Evolutionary conservation across 495 filamentous ascomycete species (phyloP), one percentile per base, ranked within the genome.

Genomic region (Penicillium psychrofluorescens): DNA sequence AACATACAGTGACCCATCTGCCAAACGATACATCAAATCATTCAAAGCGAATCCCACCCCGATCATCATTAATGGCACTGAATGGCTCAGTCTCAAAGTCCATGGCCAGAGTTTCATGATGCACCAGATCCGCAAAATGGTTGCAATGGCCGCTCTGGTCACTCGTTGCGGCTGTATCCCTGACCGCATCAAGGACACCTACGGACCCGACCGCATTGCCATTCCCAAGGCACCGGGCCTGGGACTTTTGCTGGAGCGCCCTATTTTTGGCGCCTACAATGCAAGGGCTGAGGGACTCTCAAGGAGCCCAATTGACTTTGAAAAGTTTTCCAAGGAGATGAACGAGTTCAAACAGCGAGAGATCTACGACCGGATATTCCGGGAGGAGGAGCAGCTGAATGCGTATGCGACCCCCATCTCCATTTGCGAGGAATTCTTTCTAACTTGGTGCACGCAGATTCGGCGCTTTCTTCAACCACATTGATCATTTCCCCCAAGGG

Each of bases 31-130:
- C 56, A 98, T 98, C 70, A 90, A 85, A 51, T 88, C 87, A 2
- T 98, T 97, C 74, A 68, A 80, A 30, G 78, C 84, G 28, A 77
- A 84, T 49, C 57, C 69, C 0, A 70, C 76, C 22, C 90, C 90
- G 1, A 80, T 96, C 46, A 71, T 86, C 43, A 92, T 95, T 61
- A 77, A 89, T 50, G 84, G 88, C 59, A 95, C 87, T 11, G 83
- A 98, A 66, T 98, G 92, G 92, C 75, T 98, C 7, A 91, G 85
- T 22, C 71, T 97, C 43, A 95, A 94, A 53, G 88, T 98, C 12
- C 94, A 97, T 63, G 92, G 92, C 0, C 92, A 98, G 65, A 89
- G 83, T 46, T 98, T 98, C 75, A 98, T 98, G 92, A 98, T 98
- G 92, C 92, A 98, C 61, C 92, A 98, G 64, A 98, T 98, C 63